These are phyloP conservation scores for Verticillium albo-atrum DNA, from an alignment of 2,329 filamentous ascomycete species.

Conservation along the genomic window DNA sequence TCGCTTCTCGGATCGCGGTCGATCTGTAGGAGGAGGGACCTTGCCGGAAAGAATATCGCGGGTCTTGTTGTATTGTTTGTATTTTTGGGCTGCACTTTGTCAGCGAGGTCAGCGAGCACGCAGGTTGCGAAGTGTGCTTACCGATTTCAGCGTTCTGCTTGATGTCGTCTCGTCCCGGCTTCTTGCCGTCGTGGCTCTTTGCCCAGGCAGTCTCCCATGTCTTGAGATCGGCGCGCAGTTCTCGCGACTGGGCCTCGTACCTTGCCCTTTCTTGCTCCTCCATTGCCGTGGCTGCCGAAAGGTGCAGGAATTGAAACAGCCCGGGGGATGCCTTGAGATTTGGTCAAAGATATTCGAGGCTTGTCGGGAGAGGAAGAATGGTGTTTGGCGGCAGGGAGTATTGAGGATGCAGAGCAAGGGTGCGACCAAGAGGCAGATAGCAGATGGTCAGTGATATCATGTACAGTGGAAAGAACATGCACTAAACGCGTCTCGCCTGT, in stretches of 20 bases:
- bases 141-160: conserved; percentile 68
- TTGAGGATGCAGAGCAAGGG: background rate
- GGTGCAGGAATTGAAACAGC: no score
- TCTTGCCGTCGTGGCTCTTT: conserved; percentile 56
- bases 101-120: background rate
- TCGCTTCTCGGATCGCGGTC: conserved; percentile 34
- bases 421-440: no score
- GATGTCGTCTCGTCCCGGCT: conserved; percentile 71
- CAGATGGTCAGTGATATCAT: background rate
- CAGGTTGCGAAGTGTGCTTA: conserved; percentile 28
- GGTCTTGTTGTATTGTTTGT: conserved; percentile 69
- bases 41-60: conserved; percentile 57
- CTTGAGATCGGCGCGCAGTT: conserved; percentile 67
- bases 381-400: background rate
- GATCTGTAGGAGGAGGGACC: conserved; percentile 25
- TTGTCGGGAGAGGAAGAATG: background rate
- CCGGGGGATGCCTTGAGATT: background rate
- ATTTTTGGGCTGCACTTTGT: conserved; percentile 58
- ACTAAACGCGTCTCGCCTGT: background rate
- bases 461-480: background rate
- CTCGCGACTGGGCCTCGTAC: conserved; percentile 46
- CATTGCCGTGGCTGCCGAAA: conserved; percentile 35
- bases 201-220: conserved; percentile 69
- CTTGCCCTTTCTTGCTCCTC: conserved; percentile 36
- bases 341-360: background rate